Evolutionary conservation across 169 alveolate species (phyloP).

Genomic region (Plasmodium sp.): DNA sequence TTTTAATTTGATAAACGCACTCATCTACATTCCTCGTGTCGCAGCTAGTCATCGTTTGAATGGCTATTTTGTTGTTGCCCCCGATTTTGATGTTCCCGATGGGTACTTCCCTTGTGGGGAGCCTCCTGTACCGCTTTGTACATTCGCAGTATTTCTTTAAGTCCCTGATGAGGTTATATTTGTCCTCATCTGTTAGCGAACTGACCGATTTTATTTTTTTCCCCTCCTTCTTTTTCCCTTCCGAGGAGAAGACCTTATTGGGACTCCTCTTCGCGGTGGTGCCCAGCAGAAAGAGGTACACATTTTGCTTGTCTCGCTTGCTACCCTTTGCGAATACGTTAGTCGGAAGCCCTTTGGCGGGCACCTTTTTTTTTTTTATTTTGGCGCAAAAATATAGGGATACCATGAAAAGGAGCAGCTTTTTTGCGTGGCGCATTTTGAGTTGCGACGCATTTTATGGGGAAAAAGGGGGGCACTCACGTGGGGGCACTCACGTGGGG

Average conservation of each 20-base stretch:
- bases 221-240: not conserved
- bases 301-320: not conserved
- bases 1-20: conserved; percentile 85
- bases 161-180: conserved; percentile 40
- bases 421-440: conserved; percentile 40
- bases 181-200: conserved; percentile 19
- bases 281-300: not conserved
- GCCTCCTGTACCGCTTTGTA: conserved; percentile 74
- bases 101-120: conserved; percentile 81
- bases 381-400: not conserved
- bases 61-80: conserved; percentile 83
- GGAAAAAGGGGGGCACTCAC: not conserved
- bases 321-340: conserved; percentile 7
- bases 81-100: conserved; percentile 87
- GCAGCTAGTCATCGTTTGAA: conserved; percentile 88
- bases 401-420: conserved; percentile 34
- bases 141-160: conserved; percentile 82
- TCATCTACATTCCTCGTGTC: conserved; percentile 86
- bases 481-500: not conserved
- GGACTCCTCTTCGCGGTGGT: not conserved
- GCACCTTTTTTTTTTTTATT: conserved; percentile 7
- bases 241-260: not conserved
- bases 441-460: conserved; percentile 5
- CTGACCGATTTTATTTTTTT: not conserved
- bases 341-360: not conserved